Base-by-base conservation (phyloP, 192 early-diverging fungal species). In the Entomortierella beljakovae region DNA sequence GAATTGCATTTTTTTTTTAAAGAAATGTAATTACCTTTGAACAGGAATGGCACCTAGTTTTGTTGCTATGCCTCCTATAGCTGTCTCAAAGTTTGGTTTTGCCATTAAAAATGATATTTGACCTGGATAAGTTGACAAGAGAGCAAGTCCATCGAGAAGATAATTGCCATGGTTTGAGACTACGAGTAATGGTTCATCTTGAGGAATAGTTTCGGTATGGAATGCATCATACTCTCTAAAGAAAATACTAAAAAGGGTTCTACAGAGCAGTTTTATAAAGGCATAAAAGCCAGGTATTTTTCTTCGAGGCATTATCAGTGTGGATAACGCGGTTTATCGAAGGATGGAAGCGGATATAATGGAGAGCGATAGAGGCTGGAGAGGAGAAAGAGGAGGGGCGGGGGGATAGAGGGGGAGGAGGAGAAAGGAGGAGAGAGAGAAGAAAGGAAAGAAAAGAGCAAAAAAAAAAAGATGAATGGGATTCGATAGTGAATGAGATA, bases 101-200 rank as follows among this genome's bases (percentile, higher is more conserved):
- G 82, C 82, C 62, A 77, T 83, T 52, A 83, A 37, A 43, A 83
- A 83, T 15, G 76, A 83, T 25, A 79, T 71, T 34, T 80, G 65
- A 1, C 82, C 71, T 6, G 82, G 82, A 38, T 65, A 80, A 11
- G 75, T 67, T 0, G 77, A 61, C 2, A 83, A 61, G 7, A 83
- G 59, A 10, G 82, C 77, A 0, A 83, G 61, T 4, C 70, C 82
- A 51, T 83, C 82, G 56, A 83, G 76, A n/a, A 83, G 64, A 60
- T 80, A 83, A 57, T 83, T 83, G 43, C 82, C 82, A 65, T 83
- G 82, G 38, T 77, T 77, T 9, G 82, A 76, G n/a, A 83, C 71
- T 42, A 83, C 76, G 1, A 83, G 52, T 5, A 83, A 48, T 13
- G 82, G 82, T 35, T 83, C 82, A 46, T 83, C 53, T 16, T 34